A percentile compares a stretch with the other conserved stretches of the same genome.
Conservation (phyloP, 331 rosid genomes). For the Malus hybrid region DNA sequence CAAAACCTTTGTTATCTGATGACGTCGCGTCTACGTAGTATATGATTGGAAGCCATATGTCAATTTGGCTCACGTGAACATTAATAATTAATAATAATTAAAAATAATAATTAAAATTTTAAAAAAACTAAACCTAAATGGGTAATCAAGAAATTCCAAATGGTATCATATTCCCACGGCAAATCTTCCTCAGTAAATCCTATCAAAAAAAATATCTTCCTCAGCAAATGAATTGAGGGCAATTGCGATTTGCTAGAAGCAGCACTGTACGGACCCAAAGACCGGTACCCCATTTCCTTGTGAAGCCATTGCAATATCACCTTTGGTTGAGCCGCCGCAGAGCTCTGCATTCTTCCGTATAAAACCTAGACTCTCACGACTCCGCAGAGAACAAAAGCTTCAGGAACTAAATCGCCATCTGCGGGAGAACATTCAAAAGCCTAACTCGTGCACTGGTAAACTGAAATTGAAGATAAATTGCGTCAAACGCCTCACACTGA, state of each 20-base stretch:
- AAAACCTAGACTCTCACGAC: neutral
- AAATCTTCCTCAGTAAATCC: slow-evolving; percentile 18
- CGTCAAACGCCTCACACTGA: neutral
- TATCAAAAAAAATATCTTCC: slow-evolving; percentile 15
- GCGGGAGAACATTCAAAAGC: neutral
- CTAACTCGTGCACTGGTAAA: neutral
- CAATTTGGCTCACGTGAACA: too few relatives aligned
- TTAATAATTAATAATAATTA: too few relatives aligned
- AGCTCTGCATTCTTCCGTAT: slow-evolving; percentile 47
- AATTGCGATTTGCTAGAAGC: slow-evolving; percentile 50
- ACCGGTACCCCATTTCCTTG: slow-evolving; percentile 96
- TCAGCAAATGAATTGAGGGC: slow-evolving; percentile 66
- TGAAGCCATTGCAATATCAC: slow-evolving; percentile 85
- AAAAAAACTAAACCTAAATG: neutral
- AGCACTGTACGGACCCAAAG: slow-evolving; percentile 43
- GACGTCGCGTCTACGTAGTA: too few relatives aligned
- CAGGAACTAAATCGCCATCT: slow-evolving; percentile 1
- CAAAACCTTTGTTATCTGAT: too few relatives aligned
- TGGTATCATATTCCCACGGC: slow-evolving; percentile 94
- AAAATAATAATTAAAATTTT: too few relatives aligned
- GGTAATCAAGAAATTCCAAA: slow-evolving; percentile 72
- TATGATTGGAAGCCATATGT: too few relatives aligned
- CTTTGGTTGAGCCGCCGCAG: slow-evolving; percentile 52
- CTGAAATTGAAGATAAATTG: neutral
- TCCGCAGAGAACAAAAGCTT: neutral